Conservation (phyloP, 2,329 filamentous ascomycete species). For the Fusarium pseudocircinatum region DNA sequence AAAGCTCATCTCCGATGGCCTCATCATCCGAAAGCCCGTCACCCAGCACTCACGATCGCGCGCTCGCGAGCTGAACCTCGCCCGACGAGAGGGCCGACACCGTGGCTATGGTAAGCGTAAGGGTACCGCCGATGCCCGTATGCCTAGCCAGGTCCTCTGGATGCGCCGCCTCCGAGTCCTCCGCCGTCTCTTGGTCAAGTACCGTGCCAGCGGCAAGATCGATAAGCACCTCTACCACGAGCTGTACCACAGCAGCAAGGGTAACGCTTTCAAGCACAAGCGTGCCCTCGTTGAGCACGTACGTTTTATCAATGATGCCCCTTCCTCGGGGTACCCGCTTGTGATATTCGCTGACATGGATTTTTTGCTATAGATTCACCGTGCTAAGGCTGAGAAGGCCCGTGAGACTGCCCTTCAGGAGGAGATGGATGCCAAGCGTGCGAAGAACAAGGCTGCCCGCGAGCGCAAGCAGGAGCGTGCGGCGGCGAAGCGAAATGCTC, state of each 20-base stretch:
- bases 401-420: constrained; percentile 97
- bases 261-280: constrained; percentile 99
- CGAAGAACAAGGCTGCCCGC: constrained; percentile 99
- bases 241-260: constrained; percentile 99
- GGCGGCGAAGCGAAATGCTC: constrained; percentile 87
- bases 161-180: constrained; percentile 99
- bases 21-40: constrained; percentile 99
- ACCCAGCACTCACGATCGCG: constrained; percentile 99
- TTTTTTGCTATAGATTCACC: constrained; percentile 81
- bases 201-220: constrained; percentile 99
- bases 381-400: constrained; percentile 99
- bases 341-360: constrained; percentile 30
- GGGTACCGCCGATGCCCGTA: constrained; percentile 99
- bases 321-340: neutral
- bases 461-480: constrained; percentile 97
- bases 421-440: constrained; percentile 99
- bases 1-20: constrained; percentile 99
- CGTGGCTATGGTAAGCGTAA: constrained; percentile 99
- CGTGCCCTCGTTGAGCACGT: constrained; percentile 99
- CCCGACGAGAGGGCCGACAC: constrained; percentile 95
- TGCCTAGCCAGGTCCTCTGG: constrained; percentile 98
- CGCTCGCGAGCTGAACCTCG: constrained; percentile 93
- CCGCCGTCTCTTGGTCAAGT: constrained; percentile 98
- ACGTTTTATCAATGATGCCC: constrained; percentile 61
- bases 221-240: constrained; percentile 99